These are phyloP conservation scores for Cordyceps cateniannulata DNA, from an alignment of 2,329 filamentous ascomycete species.

Conservation along the genomic window DNA sequence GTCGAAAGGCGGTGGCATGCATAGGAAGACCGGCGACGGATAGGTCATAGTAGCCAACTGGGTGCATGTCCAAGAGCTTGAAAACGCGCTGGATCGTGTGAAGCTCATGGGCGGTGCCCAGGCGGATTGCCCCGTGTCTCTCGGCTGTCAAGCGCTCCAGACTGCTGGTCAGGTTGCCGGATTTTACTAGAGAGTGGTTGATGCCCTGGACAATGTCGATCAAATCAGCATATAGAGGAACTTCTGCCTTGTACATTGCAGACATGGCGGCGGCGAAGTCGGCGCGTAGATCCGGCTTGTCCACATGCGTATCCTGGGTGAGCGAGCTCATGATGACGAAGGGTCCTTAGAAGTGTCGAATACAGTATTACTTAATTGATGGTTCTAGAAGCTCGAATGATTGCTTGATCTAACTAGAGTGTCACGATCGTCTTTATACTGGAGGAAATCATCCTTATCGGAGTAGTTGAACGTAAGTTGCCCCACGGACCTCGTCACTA, in stretches of 20 bases:
- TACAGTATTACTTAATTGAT: too few relatives aligned
- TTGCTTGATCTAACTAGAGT: too few relatives aligned
- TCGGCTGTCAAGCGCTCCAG: constrained; percentile 20
- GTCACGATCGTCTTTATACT: too few relatives aligned
- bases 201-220: constrained; percentile 24
- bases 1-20: constrained; percentile 46
- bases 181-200: constrained; percentile 14
- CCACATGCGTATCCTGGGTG: not conserved
- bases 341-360: too few relatives aligned
- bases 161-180: not conserved
- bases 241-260: constrained; percentile 29
- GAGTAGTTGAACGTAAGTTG: not conserved
- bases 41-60: constrained; percentile 48
- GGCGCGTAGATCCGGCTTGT: constrained; percentile 18
- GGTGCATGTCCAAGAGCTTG: constrained; percentile 38
- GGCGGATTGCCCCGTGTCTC: constrained; percentile 42
- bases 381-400: too few relatives aligned
- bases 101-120: constrained; percentile 39
- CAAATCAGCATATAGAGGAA: constrained; percentile 28
- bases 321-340: not conserved
- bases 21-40: constrained; percentile 40
- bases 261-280: constrained; percentile 27
- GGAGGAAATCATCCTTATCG: not conserved
- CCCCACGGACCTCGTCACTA: not conserved
- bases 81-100: constrained; percentile 37